These are phyloP conservation scores for Wickerhamiella galacta DNA, from an alignment of 805 yeast species.

Conservation along the genomic window DNA sequence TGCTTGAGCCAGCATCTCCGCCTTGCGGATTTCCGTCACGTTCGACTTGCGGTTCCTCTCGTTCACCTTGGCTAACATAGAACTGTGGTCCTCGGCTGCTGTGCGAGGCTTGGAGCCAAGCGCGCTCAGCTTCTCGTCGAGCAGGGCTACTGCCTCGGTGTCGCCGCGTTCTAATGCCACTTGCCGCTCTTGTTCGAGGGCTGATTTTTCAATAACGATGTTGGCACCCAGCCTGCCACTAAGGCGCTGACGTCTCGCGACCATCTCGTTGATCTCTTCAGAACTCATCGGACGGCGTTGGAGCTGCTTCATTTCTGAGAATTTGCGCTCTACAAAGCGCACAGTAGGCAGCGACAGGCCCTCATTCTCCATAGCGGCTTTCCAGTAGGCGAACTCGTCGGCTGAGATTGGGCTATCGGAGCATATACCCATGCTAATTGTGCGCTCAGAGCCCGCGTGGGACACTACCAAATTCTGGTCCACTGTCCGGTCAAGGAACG, in stretches of 20 bases:
- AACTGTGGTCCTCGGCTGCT: conserved; percentile 10
- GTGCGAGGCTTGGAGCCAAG: conserved; percentile 12
- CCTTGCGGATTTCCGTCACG: conserved; percentile 57
- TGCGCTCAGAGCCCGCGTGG: conserved; percentile 64
- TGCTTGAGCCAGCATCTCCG: conserved; percentile 51
- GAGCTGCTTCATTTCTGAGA: conserved; percentile 43
- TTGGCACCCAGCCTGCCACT: conserved; percentile 48
- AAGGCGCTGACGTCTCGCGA: conserved; percentile 50
- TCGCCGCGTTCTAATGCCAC: conserved; percentile 42
- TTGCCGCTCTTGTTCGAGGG: conserved; percentile 53
- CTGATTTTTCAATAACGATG: conserved; percentile 59
- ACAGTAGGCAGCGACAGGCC: conserved; percentile 42
- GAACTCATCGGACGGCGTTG: conserved; percentile 51
- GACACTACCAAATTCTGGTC: conserved; percentile 51
- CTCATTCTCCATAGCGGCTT: conserved; percentile 40
- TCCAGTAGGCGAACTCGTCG: conserved; percentile 61
- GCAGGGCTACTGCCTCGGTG: conserved; percentile 17
- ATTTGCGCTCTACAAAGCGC: conserved; percentile 49
- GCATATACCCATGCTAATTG: conserved; percentile 60
- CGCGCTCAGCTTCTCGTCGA: conserved; percentile 20
- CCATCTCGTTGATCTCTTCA: conserved; percentile 58
- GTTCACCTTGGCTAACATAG: conserved; percentile 60
- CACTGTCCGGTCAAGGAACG: conserved; percentile 32
- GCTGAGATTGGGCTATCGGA: conserved; percentile 59
- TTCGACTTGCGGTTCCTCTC: conserved; percentile 75